Evolutionary conservation across 106 monocot genomes (phyloP).

Genomic region (Alisma plantagoaquatica): DNA sequence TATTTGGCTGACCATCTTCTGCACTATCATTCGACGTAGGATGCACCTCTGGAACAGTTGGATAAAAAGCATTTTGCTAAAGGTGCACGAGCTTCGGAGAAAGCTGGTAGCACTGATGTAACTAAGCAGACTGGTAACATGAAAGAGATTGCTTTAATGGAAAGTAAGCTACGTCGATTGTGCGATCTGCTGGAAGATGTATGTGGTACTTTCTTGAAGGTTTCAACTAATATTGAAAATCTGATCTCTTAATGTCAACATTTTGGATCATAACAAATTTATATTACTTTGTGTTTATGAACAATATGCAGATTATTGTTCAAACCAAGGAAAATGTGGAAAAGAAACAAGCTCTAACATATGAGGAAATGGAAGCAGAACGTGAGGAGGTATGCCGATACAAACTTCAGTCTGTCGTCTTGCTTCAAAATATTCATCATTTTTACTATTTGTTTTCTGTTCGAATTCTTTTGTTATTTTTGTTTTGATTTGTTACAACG

Average conservation of each 20-base stretch:
- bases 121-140: constrained; percentile 15
- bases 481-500: no score
- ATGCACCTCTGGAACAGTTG: constrained; percentile 74
- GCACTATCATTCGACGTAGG: constrained; percentile 40
- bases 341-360: constrained; percentile 93
- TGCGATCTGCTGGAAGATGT: constrained; percentile 89
- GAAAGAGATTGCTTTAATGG: constrained; percentile 77
- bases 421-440: no score
- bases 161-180: constrained; percentile 61
- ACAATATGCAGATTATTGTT: constrained; percentile 38
- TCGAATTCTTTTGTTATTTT: no score
- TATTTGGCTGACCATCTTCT: no score
- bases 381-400: constrained; percentile 98
- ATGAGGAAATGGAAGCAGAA: constrained; percentile 99
- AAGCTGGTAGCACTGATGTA: constrained; percentile 29
- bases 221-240: no score
- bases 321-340: constrained; percentile 95
- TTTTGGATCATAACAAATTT: no score
- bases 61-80: constrained; percentile 96
- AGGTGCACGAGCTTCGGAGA: constrained; percentile 30
- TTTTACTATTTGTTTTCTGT: no score
- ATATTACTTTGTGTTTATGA: neutral
- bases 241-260: no score
- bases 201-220: no score
- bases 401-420: no score